These are phyloP conservation scores for Grosmannia serpens DNA, from an alignment of 2,329 filamentous ascomycete species.

Conservation along the genomic window DNA sequence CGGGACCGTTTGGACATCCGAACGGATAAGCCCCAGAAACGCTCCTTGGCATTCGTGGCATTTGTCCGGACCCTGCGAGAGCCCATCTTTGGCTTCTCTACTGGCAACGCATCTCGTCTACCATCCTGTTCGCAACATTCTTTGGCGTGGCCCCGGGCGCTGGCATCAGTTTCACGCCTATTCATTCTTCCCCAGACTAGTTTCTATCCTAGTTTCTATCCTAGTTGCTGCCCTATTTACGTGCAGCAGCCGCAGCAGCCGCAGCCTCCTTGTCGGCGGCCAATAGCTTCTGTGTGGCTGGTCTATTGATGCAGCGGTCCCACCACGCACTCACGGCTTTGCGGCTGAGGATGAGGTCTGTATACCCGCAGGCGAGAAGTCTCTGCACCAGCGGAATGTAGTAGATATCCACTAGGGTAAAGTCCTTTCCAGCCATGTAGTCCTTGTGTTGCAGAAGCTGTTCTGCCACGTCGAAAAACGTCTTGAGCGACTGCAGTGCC, in stretches of 20 bases:
- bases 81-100: no score
- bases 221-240: conserved; percentile 10
- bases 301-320: conserved; percentile 24
- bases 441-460: conserved; percentile 23
- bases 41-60: no score
- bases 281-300: conserved; percentile 25
- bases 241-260: conserved; percentile 14
- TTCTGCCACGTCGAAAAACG: conserved; percentile 32
- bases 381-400: conserved; percentile 33
- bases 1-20: no score
- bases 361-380: conserved; percentile 28
- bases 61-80: no score
- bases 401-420: conserved; percentile 33
- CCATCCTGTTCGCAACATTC: no score
- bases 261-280: conserved; percentile 22
- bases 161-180: no score
- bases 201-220: neutral
- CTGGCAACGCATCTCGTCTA: no score
- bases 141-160: no score
- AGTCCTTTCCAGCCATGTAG: conserved; percentile 33
- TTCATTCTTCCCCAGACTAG: no score
- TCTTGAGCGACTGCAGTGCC: conserved; percentile 24
- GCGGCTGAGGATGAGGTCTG: conserved; percentile 23
- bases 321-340: conserved; percentile 29
- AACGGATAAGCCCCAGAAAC: no score